phyloP scores from a whole-genome alignment of 176 grass and related monocot genomes.

The Avena atlantica region DNA sequence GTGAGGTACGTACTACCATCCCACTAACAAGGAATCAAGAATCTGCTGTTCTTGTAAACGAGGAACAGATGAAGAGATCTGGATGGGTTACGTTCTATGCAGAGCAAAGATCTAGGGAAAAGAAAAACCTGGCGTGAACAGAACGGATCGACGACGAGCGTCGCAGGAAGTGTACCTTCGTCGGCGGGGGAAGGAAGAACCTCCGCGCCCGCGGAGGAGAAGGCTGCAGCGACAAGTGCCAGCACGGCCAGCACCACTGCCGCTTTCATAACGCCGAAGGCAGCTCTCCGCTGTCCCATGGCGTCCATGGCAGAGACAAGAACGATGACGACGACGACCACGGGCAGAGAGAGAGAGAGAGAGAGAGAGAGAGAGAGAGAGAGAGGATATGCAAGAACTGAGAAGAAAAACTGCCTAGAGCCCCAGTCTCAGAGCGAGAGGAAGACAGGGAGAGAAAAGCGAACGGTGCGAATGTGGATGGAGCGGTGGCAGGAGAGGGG shows the following conservation, averaged over 20 bases:
- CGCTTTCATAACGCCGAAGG: background rate
- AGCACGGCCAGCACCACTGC: background rate
- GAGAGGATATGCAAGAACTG: background rate
- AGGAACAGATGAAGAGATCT: too few relatives aligned
- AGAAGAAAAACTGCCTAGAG: background rate
- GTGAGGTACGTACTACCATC: background rate
- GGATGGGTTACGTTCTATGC: too few relatives aligned
- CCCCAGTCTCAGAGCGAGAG: background rate
- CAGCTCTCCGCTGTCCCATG: constrained; percentile 45
- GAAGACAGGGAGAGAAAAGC: background rate
- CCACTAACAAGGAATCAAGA: background rate
- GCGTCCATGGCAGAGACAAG: background rate
- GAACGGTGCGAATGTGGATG: background rate
- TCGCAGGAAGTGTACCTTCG: constrained; percentile 6
- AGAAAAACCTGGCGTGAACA: background rate
- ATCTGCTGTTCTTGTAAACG: too few relatives aligned
- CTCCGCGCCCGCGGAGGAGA: background rate
- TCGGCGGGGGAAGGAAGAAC: background rate
- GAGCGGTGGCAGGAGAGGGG: background rate
- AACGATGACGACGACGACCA: background rate
- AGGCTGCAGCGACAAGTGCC: background rate
- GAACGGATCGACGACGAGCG: background rate
- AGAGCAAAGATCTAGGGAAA: too few relatives aligned
- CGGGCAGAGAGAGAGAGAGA: too few relatives aligned
- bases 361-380: background rate